Base-by-base conservation (phyloP, 352 stramenopile species). In the Phytophthora sp. region DNA sequence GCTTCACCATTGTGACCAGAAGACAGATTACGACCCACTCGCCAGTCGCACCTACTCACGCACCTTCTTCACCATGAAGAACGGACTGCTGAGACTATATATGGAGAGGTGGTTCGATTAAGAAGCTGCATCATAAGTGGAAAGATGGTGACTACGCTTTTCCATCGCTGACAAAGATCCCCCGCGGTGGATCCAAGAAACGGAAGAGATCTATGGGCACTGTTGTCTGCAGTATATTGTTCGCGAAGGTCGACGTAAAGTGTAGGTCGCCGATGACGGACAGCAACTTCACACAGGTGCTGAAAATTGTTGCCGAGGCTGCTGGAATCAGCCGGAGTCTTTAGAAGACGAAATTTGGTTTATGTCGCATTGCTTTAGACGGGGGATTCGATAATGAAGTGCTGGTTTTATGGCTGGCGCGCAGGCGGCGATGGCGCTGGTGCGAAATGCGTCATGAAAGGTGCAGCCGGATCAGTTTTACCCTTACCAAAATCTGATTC, bases 281-380 rank as follows among this genome's bases (percentile, higher is more conserved):
- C 41, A 59, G 39, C 33, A 57, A 57, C 4, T 61, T 67, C n/a
- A 67, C 50, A 1, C 59, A 67, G 20, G 42, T 67, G 1, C 39
- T 66, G 0, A 67, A 62, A 16, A 53, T 68, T n/a, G 26, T 62
- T 13, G 51, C 35, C 15, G 51, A 53, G 1, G 51, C 51, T 15
- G 50, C 44, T 24, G 30, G 59, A 1, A 31, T 67, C 4, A 62
- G 42, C 1, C 9, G 13, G 18, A 61, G 42, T 7, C 1, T 67
- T 1, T 42, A 0, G 23, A 23, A 2, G 59, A 60, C 8, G 39
- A 60, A 0, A 61, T 67, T 27, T 56, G 41, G 41, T 61, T 67
- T 30, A 61, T 33, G 1, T 67, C 41, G 0, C 49, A 56, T 23
- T 66, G 49, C 23, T 54, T 66, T 47, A 33, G 38, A n/a, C 20